Evolutionary conservation across 371 early-diverging fungal genomes (phyloP), one percentile per base, ranked within the genome.

Genomic region (Mortierella polycephala): DNA sequence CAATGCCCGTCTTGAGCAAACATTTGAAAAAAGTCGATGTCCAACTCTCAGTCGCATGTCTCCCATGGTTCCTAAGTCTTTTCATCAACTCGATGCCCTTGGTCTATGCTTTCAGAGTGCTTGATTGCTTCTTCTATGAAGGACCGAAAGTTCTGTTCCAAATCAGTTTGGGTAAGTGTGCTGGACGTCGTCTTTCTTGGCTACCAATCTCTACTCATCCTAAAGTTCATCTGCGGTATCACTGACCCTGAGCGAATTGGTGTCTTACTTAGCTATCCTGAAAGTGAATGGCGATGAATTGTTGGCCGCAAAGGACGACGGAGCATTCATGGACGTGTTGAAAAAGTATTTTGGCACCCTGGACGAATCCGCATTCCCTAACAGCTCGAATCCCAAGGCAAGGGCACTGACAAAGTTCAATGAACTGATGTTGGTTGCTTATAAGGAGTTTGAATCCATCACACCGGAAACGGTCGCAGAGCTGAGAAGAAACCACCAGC

Each of bases 51-150:
- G 95, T 97, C 3, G 96, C 96, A 5, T 96, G 95, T 64, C 74
- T 98, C 55, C 96, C 98, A 6, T 98, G 98, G 99, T 97, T 99
- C 82, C 85, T 99, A 59, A 95, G 96, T 53, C 83, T 99, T 41
- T 99, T 91, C 72, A 92, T 98, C 83, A 97, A 96, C 82, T 92
- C 96, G 1, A 91, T 98, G 90, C 97, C 98, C 11, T 76, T 98
- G 16, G 70, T 89, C 5, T 95, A 91, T 75, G 94, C 97, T 2
- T 87, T 96, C 66, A 85, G 98, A 20, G 91, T 98, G 7, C 75
- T 98, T 62, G 99, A 98, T 85, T 96, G 95, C 74, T 92, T 95
- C 67, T 95, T 95, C 77, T 87, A 96, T 86, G 97, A 97, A 66
- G 98, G 99, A 0, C 96, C 98, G 12, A 91, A 91, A 70, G 87